Evolutionary conservation across 2,329 filamentous ascomycete species (phyloP), one percentile per base, ranked within the genome.

Genomic region (Fusarium sp.): DNA sequence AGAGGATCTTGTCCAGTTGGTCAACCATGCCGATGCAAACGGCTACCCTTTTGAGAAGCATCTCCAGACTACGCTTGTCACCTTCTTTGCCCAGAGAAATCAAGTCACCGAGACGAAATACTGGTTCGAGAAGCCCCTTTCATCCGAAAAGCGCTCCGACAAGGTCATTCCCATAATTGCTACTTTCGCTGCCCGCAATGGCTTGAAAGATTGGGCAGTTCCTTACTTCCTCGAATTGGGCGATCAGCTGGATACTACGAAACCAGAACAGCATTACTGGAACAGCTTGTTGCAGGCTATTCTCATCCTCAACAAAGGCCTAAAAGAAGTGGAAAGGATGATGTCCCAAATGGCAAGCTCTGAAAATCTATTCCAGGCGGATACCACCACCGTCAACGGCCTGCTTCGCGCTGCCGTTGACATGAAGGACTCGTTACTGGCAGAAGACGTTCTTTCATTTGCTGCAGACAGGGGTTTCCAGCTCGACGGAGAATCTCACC

Each of bases 241-340:
- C 38, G 77, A 82, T 3, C 43, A 78, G 17, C 74, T 86, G 9
- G 77, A 81, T 47, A 77, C 82, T 47, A 74, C 71, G 39, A 77
- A 73, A 48, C 81, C 78, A 6, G 71, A 70, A 37, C 86, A 88
- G 61, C 75, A 80, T 29, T 82, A 83, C 19, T 92, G 90, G 87
- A 89, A 95, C 70, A 82, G 88, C 11, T 79, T 92, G 11, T 83
- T 95, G 38, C 85, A 91, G 87, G 88, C 91, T 27, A 87, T 90
- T 11, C 82, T 89, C 8, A 84, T 87, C 9, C 74, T 83, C 50
- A 90, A 88, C 17, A 90, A 88, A 70, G 86, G 87, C 2, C 84
- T 90, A 1, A 86, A 68, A 13, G 71, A 75, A 37, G 72, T 77
- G 10, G 66, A 72, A 37, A 65, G 55, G 17, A 92, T 73, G 87